phyloP scores from a whole-genome alignment of 192 early-diverging fungal genomes.

The Coemansia sp. region DNA sequence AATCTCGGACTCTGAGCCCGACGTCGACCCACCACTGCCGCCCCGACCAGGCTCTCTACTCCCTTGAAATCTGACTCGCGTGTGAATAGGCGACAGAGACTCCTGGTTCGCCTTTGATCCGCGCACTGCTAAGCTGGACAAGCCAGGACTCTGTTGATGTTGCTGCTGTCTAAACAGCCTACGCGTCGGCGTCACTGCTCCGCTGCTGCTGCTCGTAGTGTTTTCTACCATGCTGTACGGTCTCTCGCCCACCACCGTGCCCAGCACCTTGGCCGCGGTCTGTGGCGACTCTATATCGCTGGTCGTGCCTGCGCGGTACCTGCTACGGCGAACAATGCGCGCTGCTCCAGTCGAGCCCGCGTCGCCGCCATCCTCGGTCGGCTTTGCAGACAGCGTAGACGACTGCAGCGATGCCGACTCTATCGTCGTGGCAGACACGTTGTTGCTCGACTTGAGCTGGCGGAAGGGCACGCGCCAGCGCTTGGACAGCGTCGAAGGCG shows the following conservation, averaged over 20 bases:
- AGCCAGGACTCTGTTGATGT: not conserved
- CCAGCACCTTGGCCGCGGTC: conserved; percentile 11
- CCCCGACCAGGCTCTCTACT: not conserved
- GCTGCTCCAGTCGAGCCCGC: not conserved
- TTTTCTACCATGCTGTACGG: conserved; percentile 53
- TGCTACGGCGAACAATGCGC: conserved; percentile 24
- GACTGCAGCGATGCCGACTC: not conserved
- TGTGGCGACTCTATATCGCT: conserved; percentile 50
- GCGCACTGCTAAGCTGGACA: not conserved
- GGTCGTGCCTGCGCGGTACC: conserved; percentile 48
- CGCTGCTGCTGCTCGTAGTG: conserved; percentile 22
- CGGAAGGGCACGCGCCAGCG: conserved; percentile 51
- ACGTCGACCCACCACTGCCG: conserved; percentile 3
- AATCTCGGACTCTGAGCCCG: conserved; percentile 23
- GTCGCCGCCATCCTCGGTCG: conserved; percentile 1
- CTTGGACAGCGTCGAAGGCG: conserved; percentile 27
- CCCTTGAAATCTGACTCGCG: not conserved
- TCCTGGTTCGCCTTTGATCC: not conserved
- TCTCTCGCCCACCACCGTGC: conserved; percentile 15
- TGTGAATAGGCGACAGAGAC: not conserved
- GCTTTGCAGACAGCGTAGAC: not conserved
- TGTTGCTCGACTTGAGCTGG: conserved; percentile 8
- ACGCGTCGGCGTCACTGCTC: conserved; percentile 1
- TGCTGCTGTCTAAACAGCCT: conserved; percentile 6
- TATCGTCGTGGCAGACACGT: not conserved